These are phyloP conservation scores for Fusarium chuoi DNA, from an alignment of 2,329 filamentous ascomycete genomes.

Conservation along the genomic window DNA sequence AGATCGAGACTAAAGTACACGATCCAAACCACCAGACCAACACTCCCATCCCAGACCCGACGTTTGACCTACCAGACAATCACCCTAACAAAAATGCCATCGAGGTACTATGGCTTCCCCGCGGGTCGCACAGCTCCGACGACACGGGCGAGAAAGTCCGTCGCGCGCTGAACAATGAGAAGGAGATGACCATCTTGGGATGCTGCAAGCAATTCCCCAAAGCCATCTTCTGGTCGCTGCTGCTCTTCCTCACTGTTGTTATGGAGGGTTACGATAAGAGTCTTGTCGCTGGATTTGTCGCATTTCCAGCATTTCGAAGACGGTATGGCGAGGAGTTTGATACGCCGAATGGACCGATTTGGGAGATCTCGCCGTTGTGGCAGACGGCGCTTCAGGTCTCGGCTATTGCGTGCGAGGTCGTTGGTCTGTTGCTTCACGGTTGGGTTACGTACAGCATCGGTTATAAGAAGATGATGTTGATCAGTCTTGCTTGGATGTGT, in stretches of 20 bases:
- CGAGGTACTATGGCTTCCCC: conserved; percentile 35
- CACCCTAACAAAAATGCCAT: conserved; percentile 23
- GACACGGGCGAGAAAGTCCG: conserved; percentile 33
- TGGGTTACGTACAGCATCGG: conserved; percentile 51
- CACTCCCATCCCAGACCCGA: conserved; percentile 7
- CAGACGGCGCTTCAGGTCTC: conserved; percentile 14
- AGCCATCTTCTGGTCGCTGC: conserved; percentile 32
- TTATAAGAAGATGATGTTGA: conserved; percentile 53
- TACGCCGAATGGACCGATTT: conserved; percentile 5
- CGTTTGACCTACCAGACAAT: conserved; percentile 26
- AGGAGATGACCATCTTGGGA: conserved; percentile 30
- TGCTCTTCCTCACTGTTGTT: conserved; percentile 37
- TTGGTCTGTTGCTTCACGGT: conserved; percentile 55
- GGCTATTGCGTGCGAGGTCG: conserved; percentile 19
- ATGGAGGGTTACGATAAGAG: conserved; percentile 39
- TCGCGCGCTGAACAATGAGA: conserved; percentile 32
- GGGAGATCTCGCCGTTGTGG: conserved; percentile 24
- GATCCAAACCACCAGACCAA: conserved; percentile 12
- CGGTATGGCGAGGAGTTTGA: conserved; percentile 44
- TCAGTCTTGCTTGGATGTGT: conserved; percentile 47
- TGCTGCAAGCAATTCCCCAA: conserved; percentile 35
- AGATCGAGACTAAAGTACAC: conserved; percentile 33
- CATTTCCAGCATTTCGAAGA: conserved; percentile 17
- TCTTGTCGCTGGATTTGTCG: conserved; percentile 30
- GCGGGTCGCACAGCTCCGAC: conserved; percentile 33